Evolutionary conservation across 2,329 filamentous ascomycete genomes (phyloP).

Genomic region (Aspergillus candidus): DNA sequence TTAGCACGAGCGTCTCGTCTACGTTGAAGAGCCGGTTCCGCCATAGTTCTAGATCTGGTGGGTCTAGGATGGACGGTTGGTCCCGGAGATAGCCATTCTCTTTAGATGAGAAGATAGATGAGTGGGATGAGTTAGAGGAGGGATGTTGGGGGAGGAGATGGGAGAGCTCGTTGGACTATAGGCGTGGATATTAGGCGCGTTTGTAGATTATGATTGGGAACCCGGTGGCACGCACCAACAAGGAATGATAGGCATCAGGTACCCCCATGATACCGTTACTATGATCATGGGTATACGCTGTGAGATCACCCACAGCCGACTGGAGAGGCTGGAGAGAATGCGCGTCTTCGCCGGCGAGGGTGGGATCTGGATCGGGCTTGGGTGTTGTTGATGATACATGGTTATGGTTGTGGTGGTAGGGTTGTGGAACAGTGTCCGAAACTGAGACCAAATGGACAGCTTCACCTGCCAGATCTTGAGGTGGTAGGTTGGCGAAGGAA

Average conservation of each 20-base stretch:
- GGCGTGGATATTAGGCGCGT: background rate
- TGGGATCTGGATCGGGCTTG: slow-evolving; percentile 13
- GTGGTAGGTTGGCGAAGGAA: background rate
- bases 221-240: slow-evolving; percentile 6
- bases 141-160: slow-evolving; percentile 16
- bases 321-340: slow-evolving; percentile 25
- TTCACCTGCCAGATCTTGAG: slow-evolving; percentile 17
- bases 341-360: slow-evolving; percentile 9
- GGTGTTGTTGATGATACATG: slow-evolving; percentile 6
- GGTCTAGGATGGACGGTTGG: slow-evolving; percentile 56
- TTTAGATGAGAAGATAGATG: slow-evolving; percentile 19
- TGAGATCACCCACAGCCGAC: slow-evolving; percentile 17
- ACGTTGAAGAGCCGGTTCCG: slow-evolving; percentile 67
- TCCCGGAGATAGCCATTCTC: slow-evolving; percentile 23
- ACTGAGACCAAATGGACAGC: slow-evolving; percentile 6
- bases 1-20: slow-evolving; percentile 65
- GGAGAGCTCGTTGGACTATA: slow-evolving; percentile 7
- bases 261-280: slow-evolving; percentile 12
- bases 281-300: slow-evolving; percentile 9
- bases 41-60: slow-evolving; percentile 64
- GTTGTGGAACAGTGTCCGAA: slow-evolving; percentile 11
- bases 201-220: no score
- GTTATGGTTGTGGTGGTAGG: slow-evolving; percentile 1
- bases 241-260: slow-evolving; percentile 11
- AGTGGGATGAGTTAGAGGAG: slow-evolving; percentile 8